Conservation (phyloP, 73 alveolate species). For the Paramecium octaurelia region DNA sequence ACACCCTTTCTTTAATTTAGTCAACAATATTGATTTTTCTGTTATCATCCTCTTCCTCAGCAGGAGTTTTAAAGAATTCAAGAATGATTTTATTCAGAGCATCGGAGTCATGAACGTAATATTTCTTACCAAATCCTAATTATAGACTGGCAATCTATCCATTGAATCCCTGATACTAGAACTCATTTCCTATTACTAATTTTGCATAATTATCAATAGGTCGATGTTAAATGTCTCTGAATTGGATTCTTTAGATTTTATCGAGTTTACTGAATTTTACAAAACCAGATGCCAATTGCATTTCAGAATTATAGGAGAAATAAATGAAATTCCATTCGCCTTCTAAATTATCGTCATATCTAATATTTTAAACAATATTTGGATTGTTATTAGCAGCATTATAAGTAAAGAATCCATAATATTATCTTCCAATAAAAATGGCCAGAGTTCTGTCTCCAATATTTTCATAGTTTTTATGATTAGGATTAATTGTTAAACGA, state of each 20-base stretch:
- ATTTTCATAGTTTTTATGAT: neutral
- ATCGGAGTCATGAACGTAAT: neutral
- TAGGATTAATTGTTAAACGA: neutral
- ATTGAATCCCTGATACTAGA: constrained; percentile 13
- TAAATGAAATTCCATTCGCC: constrained; percentile 34
- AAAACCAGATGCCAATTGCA: neutral
- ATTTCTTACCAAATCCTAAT: neutral
- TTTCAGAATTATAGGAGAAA: neutral
- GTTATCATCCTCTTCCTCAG: neutral
- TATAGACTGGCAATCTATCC: neutral
- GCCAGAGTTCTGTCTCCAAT: constrained; percentile 26
- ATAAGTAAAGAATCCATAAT: neutral
- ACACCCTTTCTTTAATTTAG: neutral
- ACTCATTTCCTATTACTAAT: neutral
- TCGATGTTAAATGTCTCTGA: neutral
- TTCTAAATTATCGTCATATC: neutral
- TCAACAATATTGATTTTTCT: neutral
- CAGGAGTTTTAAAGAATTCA: neutral
- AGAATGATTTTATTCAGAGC: neutral
- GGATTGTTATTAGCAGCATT: neutral
- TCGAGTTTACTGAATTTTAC: neutral
- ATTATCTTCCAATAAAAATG: neutral
- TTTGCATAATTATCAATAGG: neutral
- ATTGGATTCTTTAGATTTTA: neutral
- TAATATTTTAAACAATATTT: neutral